These are phyloP conservation scores for Fennellomyces sp. DNA, from an alignment of 371 early-diverging fungal genomes.

Conservation along the genomic window DNA sequence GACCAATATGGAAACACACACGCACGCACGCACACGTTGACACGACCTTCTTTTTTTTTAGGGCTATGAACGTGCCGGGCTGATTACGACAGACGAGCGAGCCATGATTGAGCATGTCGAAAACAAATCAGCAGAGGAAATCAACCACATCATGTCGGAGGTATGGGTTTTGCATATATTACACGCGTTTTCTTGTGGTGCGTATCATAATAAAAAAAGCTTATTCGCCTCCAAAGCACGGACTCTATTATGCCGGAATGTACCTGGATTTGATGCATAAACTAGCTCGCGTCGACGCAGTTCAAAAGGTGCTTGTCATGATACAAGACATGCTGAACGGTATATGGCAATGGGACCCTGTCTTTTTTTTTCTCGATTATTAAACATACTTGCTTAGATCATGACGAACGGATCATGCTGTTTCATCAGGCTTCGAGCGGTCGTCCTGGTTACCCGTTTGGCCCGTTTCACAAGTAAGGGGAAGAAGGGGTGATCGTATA, in stretches of 20 bases:
- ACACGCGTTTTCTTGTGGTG: too few relatives aligned
- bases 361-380: background rate
- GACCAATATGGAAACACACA: background rate
- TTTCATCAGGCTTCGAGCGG: constrained; percentile 50
- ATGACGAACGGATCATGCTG: constrained; percentile 52
- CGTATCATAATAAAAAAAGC: background rate
- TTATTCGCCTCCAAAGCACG: constrained; percentile 26
- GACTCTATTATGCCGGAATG: constrained; percentile 59
- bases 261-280: constrained; percentile 77
- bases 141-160: constrained; percentile 49
- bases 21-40: background rate
- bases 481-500: background rate
- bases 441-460: constrained; percentile 59
- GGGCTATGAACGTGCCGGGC: constrained; percentile 79
- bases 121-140: constrained; percentile 49
- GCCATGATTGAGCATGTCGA: constrained; percentile 65
- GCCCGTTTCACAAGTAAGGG: constrained; percentile 70
- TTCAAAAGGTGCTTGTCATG: constrained; percentile 87
- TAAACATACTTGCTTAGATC: constrained; percentile 31
- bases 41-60: constrained; percentile 21
- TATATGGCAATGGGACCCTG: constrained; percentile 22
- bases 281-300: constrained; percentile 84
- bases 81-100: constrained; percentile 83
- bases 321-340: constrained; percentile 85
- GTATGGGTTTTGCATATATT: too few relatives aligned